Evolutionary conservation across 306 rosid species (phyloP).

Genomic region (Abrus precatorius): DNA sequence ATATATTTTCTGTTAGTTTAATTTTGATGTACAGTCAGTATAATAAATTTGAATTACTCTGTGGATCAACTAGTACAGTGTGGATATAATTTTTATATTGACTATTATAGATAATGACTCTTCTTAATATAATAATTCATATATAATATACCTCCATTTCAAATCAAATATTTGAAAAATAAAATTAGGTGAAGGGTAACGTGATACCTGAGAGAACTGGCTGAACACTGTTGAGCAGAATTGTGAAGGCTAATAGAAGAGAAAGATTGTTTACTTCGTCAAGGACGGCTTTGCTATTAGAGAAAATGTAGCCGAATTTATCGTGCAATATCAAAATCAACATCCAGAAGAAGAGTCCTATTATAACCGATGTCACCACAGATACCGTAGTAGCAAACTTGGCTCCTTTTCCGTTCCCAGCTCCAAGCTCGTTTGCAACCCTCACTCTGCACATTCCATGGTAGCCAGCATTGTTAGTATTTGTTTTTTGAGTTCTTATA

Average conservation of each 20-base stretch:
- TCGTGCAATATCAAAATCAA: slow-evolving; percentile 60
- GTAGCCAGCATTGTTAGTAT: neutral
- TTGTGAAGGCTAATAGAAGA: slow-evolving; percentile 72
- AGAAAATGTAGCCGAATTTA: slow-evolving; percentile 64
- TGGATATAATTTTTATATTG: too few relatives aligned
- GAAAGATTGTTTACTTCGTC: slow-evolving; percentile 66
- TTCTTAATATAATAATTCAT: neutral
- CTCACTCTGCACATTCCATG: slow-evolving; percentile 67
- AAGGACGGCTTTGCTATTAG: slow-evolving; percentile 66
- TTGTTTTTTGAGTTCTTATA: neutral
- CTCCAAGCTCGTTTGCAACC: slow-evolving; percentile 91
- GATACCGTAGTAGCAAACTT: slow-evolving; percentile 77
- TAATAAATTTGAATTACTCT: too few relatives aligned
- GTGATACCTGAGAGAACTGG: slow-evolving; percentile 78
- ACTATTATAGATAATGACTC: too few relatives aligned
- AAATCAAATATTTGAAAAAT: neutral
- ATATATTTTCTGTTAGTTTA: neutral
- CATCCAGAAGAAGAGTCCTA: slow-evolving; percentile 76
- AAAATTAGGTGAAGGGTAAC: neutral
- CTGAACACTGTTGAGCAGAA: slow-evolving; percentile 82
- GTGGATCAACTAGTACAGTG: too few relatives aligned
- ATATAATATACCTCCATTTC: neutral
- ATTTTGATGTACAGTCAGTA: too few relatives aligned
- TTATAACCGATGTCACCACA: slow-evolving; percentile 62
- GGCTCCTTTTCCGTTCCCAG: slow-evolving; percentile 84